phyloP scores from a whole-genome alignment of 148 eudicot genomes.

The Camellia granthamiana region DNA sequence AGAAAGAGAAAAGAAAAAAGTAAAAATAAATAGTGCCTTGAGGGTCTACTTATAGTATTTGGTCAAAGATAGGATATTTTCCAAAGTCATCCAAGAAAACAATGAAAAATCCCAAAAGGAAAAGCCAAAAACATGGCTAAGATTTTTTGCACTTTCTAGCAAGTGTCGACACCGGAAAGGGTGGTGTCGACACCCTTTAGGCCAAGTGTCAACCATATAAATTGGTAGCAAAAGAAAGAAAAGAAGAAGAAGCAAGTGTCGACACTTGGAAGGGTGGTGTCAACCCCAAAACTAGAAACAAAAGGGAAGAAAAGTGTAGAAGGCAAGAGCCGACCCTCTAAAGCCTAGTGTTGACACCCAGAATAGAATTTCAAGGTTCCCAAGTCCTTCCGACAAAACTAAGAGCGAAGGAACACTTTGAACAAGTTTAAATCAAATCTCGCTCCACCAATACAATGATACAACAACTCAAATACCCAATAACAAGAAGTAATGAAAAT shows the following conservation, averaged over 20 bases:
- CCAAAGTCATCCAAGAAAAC: too few relatives aligned
- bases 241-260: background rate
- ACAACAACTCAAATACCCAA: too few relatives aligned
- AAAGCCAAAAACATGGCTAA: background rate
- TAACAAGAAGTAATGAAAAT: too few relatives aligned
- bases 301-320: background rate
- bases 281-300: background rate
- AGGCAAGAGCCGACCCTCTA: too few relatives aligned
- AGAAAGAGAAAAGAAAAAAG: background rate
- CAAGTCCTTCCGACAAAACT: background rate
- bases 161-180: background rate
- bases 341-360: background rate
- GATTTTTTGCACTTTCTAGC: background rate
- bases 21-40: too few relatives aligned
- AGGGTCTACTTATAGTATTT: too few relatives aligned
- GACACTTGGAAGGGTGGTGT: background rate
- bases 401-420: background rate
- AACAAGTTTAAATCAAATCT: background rate
- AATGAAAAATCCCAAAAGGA: too few relatives aligned
- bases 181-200: background rate
- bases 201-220: background rate
- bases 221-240: background rate
- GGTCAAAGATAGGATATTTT: too few relatives aligned
- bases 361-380: too few relatives aligned
- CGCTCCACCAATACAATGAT: too few relatives aligned